These are phyloP conservation scores for Metarhizium brunneum DNA, from an alignment of 2,329 filamentous ascomycete genomes.

Conservation along the genomic window DNA sequence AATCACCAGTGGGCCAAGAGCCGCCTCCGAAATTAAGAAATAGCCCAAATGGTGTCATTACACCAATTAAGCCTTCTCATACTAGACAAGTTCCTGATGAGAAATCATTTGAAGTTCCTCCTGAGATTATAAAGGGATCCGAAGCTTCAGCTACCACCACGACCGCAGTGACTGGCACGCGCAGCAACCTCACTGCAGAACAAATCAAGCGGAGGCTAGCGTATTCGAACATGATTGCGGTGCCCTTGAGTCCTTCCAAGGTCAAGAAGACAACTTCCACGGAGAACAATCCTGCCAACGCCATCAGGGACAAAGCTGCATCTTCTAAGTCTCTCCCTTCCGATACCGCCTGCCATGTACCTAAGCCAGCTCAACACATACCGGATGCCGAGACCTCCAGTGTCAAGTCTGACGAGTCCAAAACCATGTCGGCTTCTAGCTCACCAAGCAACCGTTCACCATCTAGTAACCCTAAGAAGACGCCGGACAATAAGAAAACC, in stretches of 20 bases:
- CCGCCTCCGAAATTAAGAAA: neutral
- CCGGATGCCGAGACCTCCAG: neutral
- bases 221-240: conserved; percentile 24
- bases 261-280: neutral
- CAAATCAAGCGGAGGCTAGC: conserved; percentile 21
- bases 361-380: neutral
- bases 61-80: neutral
- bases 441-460: neutral
- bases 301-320: neutral
- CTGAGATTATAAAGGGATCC: neutral
- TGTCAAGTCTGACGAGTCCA: conserved; percentile 1
- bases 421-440: conserved; percentile 1
- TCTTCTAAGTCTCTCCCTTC: neutral
- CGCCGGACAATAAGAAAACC: neutral
- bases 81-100: neutral
- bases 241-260: conserved; percentile 19
- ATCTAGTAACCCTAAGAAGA: neutral
- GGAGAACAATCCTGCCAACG: neutral
- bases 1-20: neutral
- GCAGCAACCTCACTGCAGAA: conserved; percentile 19
- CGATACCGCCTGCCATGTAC: neutral
- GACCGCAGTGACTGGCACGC: neutral
- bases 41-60: neutral
- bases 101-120: neutral
- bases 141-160: neutral